Percentiles rank a stretch among this genome's conserved stretches.
phyloP scores from a whole-genome alignment of 805 yeast genomes.

The Monosporozyma unispora region DNA sequence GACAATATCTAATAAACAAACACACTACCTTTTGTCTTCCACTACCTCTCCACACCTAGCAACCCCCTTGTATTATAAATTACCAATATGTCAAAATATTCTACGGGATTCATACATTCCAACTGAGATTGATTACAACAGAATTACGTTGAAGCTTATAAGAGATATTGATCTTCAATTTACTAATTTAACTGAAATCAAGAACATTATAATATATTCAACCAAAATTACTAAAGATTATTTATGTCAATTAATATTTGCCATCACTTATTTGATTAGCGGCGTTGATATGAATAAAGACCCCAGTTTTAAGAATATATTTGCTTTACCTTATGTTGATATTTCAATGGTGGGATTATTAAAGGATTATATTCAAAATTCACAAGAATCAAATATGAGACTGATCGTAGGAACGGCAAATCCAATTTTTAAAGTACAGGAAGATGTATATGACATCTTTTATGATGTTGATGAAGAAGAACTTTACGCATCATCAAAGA shows the following conservation, averaged over 20 bases:
- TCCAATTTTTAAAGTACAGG: slow-evolving; percentile 48
- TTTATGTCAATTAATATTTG: slow-evolving; percentile 36
- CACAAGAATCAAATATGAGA: slow-evolving; percentile 23
- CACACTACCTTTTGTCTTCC: background rate
- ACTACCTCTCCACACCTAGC: background rate
- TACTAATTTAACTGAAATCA: background rate
- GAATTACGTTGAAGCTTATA: slow-evolving; percentile 11
- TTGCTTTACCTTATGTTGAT: slow-evolving; percentile 52
- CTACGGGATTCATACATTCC: slow-evolving; percentile 12
- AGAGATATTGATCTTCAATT: background rate
- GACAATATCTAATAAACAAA: background rate
- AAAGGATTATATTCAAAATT: slow-evolving; percentile 16
- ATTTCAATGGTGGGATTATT: slow-evolving; percentile 47
- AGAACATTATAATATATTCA: slow-evolving; percentile 30
- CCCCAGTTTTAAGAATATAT: slow-evolving; percentile 30
- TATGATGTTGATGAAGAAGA: slow-evolving; percentile 44
- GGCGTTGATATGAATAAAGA: slow-evolving; percentile 27
- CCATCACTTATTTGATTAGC: slow-evolving; percentile 30
- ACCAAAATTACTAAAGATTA: slow-evolving; percentile 34
- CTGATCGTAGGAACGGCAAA: slow-evolving; percentile 63
- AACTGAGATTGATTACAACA: slow-evolving; percentile 20
- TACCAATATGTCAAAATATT: slow-evolving; percentile 6
- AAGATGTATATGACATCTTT: slow-evolving; percentile 50
- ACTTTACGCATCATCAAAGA: background rate
- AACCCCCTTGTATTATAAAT: background rate